Percentiles rank a stretch among this genome's conserved stretches.
These are phyloP conservation scores for Candida neerlandica DNA, from an alignment of 1,139 yeast species.

Conservation along the genomic window DNA sequence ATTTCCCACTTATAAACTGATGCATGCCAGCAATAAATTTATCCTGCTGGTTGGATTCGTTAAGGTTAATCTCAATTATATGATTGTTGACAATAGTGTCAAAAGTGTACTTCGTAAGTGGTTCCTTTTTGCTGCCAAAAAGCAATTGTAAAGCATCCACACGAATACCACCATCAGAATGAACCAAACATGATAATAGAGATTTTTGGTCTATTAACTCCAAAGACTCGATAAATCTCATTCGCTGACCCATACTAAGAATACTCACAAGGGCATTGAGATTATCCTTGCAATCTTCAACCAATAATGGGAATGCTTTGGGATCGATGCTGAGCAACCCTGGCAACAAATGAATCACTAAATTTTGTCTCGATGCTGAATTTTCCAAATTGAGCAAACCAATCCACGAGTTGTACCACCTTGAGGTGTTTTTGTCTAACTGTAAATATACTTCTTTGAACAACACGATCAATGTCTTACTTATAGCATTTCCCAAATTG, in stretches of 20 bases:
- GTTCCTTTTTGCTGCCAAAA: slow-evolving; percentile 54
- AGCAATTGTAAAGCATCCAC: slow-evolving; percentile 57
- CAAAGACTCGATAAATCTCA: slow-evolving; percentile 42
- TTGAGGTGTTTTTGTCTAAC: slow-evolving; percentile 19
- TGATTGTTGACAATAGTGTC: slow-evolving; percentile 39
- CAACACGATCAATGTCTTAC: slow-evolving; percentile 59
- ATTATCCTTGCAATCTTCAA: slow-evolving; percentile 24
- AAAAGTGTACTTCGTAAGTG: slow-evolving; percentile 49
- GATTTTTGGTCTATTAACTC: slow-evolving; percentile 7
- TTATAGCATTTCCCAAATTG: slow-evolving; percentile 67
- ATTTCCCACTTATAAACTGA: slow-evolving; percentile 55
- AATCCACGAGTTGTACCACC: slow-evolving; percentile 62
- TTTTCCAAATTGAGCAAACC: slow-evolving; percentile 38
- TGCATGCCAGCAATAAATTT: slow-evolving; percentile 62
- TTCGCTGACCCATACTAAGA: slow-evolving; percentile 64
- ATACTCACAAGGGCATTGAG: slow-evolving; percentile 53
- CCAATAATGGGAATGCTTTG: slow-evolving; percentile 20
- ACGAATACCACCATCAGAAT: slow-evolving; percentile 49
- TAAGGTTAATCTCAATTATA: slow-evolving; percentile 50
- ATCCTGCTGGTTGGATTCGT: slow-evolving; percentile 63
- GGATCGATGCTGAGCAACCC: slow-evolving; percentile 57
- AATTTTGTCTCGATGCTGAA: slow-evolving; percentile 40
- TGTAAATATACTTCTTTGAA: slow-evolving; percentile 27
- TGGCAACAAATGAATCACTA: slow-evolving; percentile 57
- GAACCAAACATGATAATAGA: slow-evolving; percentile 44